Evolutionary conservation across 768 basidiomycete genomes (phyloP).

Genomic region (Hypholoma sublateritium): DNA sequence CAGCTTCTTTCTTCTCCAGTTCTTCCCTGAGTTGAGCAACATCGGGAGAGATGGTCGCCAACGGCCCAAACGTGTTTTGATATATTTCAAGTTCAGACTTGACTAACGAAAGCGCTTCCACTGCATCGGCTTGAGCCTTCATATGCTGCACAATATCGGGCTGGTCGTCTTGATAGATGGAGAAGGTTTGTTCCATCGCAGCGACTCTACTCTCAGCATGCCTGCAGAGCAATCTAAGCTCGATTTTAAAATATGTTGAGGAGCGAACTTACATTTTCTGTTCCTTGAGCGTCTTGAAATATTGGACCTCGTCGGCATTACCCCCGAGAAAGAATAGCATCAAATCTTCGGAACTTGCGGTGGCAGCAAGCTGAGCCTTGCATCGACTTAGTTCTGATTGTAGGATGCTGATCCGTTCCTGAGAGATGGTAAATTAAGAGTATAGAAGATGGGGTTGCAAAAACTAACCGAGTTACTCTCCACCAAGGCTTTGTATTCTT

Average conservation of each 20-base stretch:
- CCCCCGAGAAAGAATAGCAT: slow-evolving; percentile 67
- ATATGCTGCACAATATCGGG: slow-evolving; percentile 54
- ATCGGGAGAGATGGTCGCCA: slow-evolving; percentile 51
- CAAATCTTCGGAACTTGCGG: slow-evolving; percentile 68
- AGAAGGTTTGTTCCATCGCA: slow-evolving; percentile 55
- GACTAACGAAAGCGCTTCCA: slow-evolving; percentile 45
- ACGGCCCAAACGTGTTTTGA: slow-evolving; percentile 61
- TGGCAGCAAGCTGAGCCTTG: slow-evolving; percentile 76
- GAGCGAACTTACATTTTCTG: slow-evolving; percentile 50
- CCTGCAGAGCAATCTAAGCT: slow-evolving; percentile 31
- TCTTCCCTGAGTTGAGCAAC: slow-evolving; percentile 47
- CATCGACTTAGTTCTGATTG: slow-evolving; percentile 72
- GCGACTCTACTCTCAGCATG: slow-evolving; percentile 47
- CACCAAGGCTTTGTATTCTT: slow-evolving; percentile 66
- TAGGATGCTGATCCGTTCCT: slow-evolving; percentile 75
- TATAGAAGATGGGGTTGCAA: slow-evolving; percentile 5
- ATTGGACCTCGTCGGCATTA: slow-evolving; percentile 49
- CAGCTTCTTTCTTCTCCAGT: slow-evolving; percentile 67
- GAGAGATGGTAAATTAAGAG: slow-evolving; percentile 8
- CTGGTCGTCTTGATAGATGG: slow-evolving; percentile 43
- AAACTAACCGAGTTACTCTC: slow-evolving; percentile 56
- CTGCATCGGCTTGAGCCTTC: slow-evolving; percentile 48
- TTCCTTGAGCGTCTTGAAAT: slow-evolving; percentile 51
- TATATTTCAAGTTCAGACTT: slow-evolving; percentile 58
- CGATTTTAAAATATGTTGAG: slow-evolving; percentile 12